These are phyloP conservation scores for Heterotrichella gracilis DNA, from an alignment of 352 stramenopile genomes.

Conservation along the genomic window DNA sequence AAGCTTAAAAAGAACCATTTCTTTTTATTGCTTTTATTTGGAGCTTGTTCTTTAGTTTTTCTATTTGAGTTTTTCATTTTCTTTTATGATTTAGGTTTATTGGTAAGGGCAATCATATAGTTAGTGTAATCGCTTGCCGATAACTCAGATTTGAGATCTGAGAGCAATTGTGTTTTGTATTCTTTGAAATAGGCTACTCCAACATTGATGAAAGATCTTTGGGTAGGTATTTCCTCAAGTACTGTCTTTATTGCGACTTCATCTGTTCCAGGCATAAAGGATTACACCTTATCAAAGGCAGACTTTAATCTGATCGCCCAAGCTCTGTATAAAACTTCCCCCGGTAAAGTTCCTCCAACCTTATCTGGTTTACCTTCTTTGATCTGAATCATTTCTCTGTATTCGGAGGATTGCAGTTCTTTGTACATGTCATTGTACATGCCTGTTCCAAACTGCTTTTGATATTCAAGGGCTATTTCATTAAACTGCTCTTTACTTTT, in stretches of 20 bases:
- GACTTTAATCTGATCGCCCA: background rate
- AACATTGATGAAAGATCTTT: background rate
- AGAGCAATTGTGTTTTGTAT: background rate
- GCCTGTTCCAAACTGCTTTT: background rate
- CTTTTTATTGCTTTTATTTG: background rate
- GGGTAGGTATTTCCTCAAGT: background rate
- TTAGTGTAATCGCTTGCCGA: background rate
- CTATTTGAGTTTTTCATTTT: background rate
- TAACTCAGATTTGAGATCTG: background rate
- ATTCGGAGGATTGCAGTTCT: conserved; percentile 3
- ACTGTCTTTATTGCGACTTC: background rate
- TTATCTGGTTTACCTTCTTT: background rate
- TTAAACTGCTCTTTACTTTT: background rate
- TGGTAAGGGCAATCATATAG: background rate
- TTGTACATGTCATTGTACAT: background rate
- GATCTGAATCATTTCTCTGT: background rate
- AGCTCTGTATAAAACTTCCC: background rate
- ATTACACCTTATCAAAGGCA: background rate
- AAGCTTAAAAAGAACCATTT: background rate
- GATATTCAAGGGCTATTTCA: background rate
- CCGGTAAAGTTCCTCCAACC: background rate
- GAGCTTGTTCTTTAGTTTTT: background rate
- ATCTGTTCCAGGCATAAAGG: background rate
- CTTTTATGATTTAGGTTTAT: background rate
- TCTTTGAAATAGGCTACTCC: background rate